Percentiles rank a stretch among this genome's conserved stretches.
phyloP scores from a whole-genome alignment of 202 grass and related monocot genomes.

The Brachypodium distachyon region DNA sequence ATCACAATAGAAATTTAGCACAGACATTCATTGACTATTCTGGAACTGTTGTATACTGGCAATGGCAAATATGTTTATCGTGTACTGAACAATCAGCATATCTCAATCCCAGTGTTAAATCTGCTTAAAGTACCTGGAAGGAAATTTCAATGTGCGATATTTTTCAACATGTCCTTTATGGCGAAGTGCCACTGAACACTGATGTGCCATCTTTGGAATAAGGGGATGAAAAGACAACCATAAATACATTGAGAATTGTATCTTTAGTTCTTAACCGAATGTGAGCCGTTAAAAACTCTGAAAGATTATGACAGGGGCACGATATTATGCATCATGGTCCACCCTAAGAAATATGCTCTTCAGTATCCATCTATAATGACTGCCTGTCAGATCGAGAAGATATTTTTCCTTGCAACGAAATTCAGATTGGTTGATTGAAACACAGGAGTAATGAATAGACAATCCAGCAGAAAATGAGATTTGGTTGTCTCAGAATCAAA shows the following conservation, averaged over 20 bases:
- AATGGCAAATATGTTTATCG: neutral
- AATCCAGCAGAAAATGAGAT: neutral
- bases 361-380: neutral
- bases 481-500: neutral
- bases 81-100: neutral
- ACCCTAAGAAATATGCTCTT: neutral
- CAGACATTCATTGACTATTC: too few species aligned
- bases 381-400: neutral
- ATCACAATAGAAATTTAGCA: too few species aligned
- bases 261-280: neutral
- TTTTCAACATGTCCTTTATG: neutral
- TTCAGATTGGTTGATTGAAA: neutral
- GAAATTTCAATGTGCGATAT: neutral
- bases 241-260: neutral
- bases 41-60: too few species aligned
- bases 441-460: neutral
- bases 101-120: neutral
- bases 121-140: neutral
- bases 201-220: neutral
- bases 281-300: neutral
- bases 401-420: neutral
- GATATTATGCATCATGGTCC: constrained; percentile 3
- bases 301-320: neutral
- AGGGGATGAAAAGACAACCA: neutral
- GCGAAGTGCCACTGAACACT: neutral